Evolutionary conservation across 2,329 filamentous ascomycete species (phyloP).

Genomic region (Paracamarosporium sp.): DNA sequence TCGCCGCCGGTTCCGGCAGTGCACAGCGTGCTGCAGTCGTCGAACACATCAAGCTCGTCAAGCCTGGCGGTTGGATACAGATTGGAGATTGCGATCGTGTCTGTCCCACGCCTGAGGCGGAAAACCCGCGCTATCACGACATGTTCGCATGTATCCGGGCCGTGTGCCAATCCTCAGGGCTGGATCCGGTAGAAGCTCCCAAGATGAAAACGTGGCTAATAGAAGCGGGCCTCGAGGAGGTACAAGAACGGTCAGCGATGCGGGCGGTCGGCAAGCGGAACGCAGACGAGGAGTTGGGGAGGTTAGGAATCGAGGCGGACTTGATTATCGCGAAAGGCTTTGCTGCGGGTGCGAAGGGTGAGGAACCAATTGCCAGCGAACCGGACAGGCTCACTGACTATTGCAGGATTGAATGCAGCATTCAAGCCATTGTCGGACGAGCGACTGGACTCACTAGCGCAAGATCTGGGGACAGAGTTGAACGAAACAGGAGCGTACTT

Average conservation of each 20-base stretch:
- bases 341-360: slow-evolving; percentile 13
- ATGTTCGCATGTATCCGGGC: slow-evolving; percentile 16
- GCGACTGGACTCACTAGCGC: slow-evolving; percentile 2
- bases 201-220: slow-evolving; percentile 16
- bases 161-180: slow-evolving; percentile 9
- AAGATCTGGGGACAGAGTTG: slow-evolving; percentile 6
- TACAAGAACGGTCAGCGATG: slow-evolving; percentile 14
- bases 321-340: slow-evolving; percentile 15
- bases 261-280: slow-evolving; percentile 16
- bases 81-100: slow-evolving; percentile 18
- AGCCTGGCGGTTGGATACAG: slow-evolving; percentile 14
- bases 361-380: background rate
- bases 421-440: slow-evolving; percentile 10
- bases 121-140: slow-evolving; percentile 17
- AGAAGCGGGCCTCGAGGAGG: slow-evolving; percentile 15
- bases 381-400: background rate
- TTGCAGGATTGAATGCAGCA: background rate
- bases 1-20: slow-evolving; percentile 11
- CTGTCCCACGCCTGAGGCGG: slow-evolving; percentile 12
- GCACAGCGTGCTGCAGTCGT: slow-evolving; percentile 12
- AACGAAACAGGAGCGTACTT: slow-evolving; percentile 9
- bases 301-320: slow-evolving; percentile 9
- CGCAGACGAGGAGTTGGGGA: slow-evolving; percentile 8
- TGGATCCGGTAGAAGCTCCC: slow-evolving; percentile 9
- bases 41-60: slow-evolving; percentile 10